Percentiles rank a stretch among this genome's conserved stretches.
Evolutionary conservation across 1,139 yeast species (phyloP).

Genomic region (Sporopachydermia cereana): DNA sequence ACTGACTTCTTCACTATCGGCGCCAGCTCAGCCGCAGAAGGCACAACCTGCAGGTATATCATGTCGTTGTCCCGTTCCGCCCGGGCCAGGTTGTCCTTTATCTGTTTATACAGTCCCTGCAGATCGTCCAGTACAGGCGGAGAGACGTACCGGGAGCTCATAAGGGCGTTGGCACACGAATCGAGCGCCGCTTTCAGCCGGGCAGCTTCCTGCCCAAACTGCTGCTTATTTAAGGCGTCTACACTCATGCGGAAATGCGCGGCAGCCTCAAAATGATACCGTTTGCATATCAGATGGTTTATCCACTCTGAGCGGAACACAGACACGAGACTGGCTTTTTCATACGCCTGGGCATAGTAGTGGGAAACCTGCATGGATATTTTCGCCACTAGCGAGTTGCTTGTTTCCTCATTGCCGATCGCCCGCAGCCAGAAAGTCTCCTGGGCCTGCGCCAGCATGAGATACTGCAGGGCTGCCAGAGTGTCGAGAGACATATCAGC

Average conservation of each 20-base stretch:
- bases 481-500: constrained; percentile 35
- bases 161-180: constrained; percentile 26
- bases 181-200: constrained; percentile 35
- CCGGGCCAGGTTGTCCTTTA: constrained; percentile 35
- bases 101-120: constrained; percentile 33
- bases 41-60: constrained; percentile 59
- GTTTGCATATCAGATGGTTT: constrained; percentile 46
- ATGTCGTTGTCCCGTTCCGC: constrained; percentile 76
- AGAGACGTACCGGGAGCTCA: constrained; percentile 33
- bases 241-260: constrained; percentile 52
- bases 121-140: constrained; percentile 34
- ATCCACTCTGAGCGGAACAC: constrained; percentile 52
- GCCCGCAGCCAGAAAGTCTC: constrained; percentile 81
- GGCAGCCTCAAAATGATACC: constrained; percentile 56
- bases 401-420: constrained; percentile 37
- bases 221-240: constrained; percentile 34
- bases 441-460: constrained; percentile 79
- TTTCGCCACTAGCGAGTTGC: constrained; percentile 49
- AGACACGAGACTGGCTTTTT: constrained; percentile 36
- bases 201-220: constrained; percentile 65
- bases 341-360: constrained; percentile 39
- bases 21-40: constrained; percentile 32
- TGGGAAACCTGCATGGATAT: constrained; percentile 52
- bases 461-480: constrained; percentile 28
- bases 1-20: constrained; percentile 20